phyloP scores from a whole-genome alignment of 441 rosid genomes.

The Croton setiger region DNA sequence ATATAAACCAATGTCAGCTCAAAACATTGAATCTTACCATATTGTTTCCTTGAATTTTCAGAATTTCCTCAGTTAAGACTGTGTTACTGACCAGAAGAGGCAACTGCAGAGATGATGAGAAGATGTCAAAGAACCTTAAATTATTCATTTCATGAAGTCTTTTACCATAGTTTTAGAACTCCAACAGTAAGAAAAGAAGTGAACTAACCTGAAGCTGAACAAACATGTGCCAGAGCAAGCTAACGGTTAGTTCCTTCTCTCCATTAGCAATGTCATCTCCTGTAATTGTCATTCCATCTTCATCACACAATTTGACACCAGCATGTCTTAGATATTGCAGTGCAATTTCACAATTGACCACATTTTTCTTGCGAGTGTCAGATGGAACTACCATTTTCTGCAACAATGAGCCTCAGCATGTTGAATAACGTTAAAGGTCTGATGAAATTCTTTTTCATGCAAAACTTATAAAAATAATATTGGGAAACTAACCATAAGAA shows the following conservation, averaged over 20 bases:
- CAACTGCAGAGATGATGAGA: conserved; percentile 45
- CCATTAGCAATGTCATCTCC: conserved; percentile 74
- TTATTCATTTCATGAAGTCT: conserved; percentile 6
- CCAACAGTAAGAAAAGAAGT: conserved; percentile 10
- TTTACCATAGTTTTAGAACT: background rate
- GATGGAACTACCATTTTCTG: conserved; percentile 86
- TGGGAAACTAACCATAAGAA: conserved; percentile 58
- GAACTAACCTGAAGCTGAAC: conserved; percentile 70
- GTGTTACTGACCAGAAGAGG: conserved; percentile 66
- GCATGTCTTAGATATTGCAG: conserved; percentile 63
- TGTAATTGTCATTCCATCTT: conserved; percentile 57
- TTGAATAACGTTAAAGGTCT: conserved; percentile 16
- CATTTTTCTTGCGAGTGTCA: conserved; percentile 61
- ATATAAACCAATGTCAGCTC: conserved; percentile 9
- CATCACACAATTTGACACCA: conserved; percentile 62
- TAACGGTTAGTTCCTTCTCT: conserved; percentile 78
- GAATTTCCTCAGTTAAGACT: conserved; percentile 53
- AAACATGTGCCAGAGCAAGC: conserved; percentile 90
- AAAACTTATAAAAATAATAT: background rate
- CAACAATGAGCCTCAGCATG: conserved; percentile 14
- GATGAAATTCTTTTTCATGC: background rate
- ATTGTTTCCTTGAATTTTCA: conserved; percentile 43
- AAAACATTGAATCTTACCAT: conserved; percentile 44
- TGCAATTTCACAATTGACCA: conserved; percentile 67
- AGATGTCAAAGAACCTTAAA: conserved; percentile 7